A percentile compares a stretch with the other conserved stretches of the same genome.
Evolutionary conservation across 257 asterid genomes (phyloP).

Genomic region (Solanum chilense): DNA sequence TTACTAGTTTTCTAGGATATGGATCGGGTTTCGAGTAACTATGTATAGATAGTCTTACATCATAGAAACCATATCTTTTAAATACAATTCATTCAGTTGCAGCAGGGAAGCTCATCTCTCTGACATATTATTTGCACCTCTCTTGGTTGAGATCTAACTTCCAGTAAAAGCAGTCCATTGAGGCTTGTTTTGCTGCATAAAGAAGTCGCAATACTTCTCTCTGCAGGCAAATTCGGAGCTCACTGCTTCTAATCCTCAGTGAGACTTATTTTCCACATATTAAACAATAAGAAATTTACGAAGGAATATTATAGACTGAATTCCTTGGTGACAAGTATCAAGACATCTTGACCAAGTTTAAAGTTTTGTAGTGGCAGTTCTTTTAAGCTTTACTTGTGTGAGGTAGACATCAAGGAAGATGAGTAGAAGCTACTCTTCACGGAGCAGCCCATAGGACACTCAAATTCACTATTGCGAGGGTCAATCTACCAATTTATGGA

Average conservation of each 20-base stretch:
- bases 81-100: background rate
- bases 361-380: background rate
- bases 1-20: background rate
- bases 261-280: background rate
- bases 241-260: background rate
- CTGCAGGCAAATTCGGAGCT: background rate
- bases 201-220: background rate
- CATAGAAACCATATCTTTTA: background rate
- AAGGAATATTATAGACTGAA: background rate
- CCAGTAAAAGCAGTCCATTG: background rate
- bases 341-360: background rate
- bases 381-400: background rate
- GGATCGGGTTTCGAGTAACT: background rate
- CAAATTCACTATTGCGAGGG: background rate
- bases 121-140: background rate
- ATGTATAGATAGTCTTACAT: background rate
- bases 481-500: background rate
- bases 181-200: background rate
- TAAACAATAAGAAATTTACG: background rate
- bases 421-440: background rate
- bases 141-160: background rate
- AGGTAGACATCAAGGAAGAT: background rate
- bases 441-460: background rate
- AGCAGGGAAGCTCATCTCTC: background rate
- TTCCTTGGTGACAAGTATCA: background rate